Conservation (phyloP, 1,284 basidiomycete genomes). For the Cutaneotrichosporon sp. region DNA sequence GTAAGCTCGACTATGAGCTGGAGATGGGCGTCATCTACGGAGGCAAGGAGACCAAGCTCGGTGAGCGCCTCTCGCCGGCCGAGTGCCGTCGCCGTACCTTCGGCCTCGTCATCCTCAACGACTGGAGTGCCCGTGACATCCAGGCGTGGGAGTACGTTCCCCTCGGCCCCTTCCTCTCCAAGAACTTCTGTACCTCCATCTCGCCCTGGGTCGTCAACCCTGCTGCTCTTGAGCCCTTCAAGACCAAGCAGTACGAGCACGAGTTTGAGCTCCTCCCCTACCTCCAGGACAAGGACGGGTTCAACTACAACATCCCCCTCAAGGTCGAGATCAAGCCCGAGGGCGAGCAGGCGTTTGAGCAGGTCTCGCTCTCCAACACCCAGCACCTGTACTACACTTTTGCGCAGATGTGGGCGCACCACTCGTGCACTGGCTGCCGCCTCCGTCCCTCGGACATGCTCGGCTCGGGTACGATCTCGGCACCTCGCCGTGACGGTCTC, state of each 20-base stretch:
- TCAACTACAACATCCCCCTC: slow-evolving; percentile 22
- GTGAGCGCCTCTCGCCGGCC: slow-evolving; percentile 24
- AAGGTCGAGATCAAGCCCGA: slow-evolving; percentile 21
- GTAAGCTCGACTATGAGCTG: slow-evolving; percentile 34
- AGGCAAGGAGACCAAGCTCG: slow-evolving; percentile 26
- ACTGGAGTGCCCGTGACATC: slow-evolving; percentile 36
- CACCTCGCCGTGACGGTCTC: slow-evolving; percentile 22
- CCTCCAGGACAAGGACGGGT: slow-evolving; percentile 25
- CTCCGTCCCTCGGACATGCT: slow-evolving; percentile 34
- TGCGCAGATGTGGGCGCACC: slow-evolving; percentile 36
- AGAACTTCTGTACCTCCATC: slow-evolving; percentile 39
- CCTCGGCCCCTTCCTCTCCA: slow-evolving; percentile 31
- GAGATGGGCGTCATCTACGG: slow-evolving; percentile 32
- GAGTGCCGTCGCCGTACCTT: slow-evolving; percentile 30
- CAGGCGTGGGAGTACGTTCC: slow-evolving; percentile 31
- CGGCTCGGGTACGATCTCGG: slow-evolving; percentile 36
- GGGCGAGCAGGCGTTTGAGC: slow-evolving; percentile 12
- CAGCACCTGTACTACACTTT: slow-evolving; percentile 28
- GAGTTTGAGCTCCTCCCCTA: slow-evolving; percentile 26
- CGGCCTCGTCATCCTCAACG: slow-evolving; percentile 33
- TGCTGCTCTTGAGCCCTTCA: slow-evolving; percentile 31
- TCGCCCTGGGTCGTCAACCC: slow-evolving; percentile 32
- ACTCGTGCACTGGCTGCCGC: slow-evolving; percentile 31
- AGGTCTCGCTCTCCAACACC: slow-evolving; percentile 13
- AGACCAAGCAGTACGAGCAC: slow-evolving; percentile 25